These are phyloP conservation scores for Hyaloscypha bicolor DNA, from an alignment of 495 filamentous ascomycete genomes.

Conservation along the genomic window DNA sequence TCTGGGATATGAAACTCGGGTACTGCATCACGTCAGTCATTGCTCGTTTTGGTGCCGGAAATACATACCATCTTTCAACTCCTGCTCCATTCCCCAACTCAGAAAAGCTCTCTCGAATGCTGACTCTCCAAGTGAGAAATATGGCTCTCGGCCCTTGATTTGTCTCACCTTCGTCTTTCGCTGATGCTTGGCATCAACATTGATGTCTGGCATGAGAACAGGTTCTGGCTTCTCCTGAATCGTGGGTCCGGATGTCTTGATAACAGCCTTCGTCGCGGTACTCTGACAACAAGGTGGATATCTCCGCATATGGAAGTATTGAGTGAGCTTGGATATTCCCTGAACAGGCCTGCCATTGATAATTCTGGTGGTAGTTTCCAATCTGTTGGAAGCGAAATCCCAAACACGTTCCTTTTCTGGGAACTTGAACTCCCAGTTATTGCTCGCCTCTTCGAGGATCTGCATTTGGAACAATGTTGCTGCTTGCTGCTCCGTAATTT, in stretches of 20 bases:
- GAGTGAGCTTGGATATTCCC: background rate
- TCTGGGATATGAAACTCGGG: slow-evolving; percentile 23
- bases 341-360: background rate
- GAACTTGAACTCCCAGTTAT: slow-evolving; percentile 32
- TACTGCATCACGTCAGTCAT: slow-evolving; percentile 4
- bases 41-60: background rate
- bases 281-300: slow-evolving; percentile 25
- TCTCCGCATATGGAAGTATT: slow-evolving; percentile 27
- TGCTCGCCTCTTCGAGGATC: slow-evolving; percentile 28
- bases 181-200: background rate
- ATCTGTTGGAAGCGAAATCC: slow-evolving; percentile 23
- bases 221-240: slow-evolving; percentile 14
- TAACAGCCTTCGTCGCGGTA: background rate
- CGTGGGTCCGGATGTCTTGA: slow-evolving; percentile 19
- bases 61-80: slow-evolving; percentile 29
- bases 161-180: slow-evolving; percentile 13
- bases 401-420: slow-evolving; percentile 33
- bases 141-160: slow-evolving; percentile 19
- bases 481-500: slow-evolving; percentile 10
- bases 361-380: background rate
- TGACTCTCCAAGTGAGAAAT: slow-evolving; percentile 33
- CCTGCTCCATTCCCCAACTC: slow-evolving; percentile 28
- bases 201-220: background rate
- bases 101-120: slow-evolving; percentile 26
- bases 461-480: slow-evolving; percentile 27